Evolutionary conservation across 305 asterid genomes (phyloP).

Genomic region (Rubia balearica): DNA sequence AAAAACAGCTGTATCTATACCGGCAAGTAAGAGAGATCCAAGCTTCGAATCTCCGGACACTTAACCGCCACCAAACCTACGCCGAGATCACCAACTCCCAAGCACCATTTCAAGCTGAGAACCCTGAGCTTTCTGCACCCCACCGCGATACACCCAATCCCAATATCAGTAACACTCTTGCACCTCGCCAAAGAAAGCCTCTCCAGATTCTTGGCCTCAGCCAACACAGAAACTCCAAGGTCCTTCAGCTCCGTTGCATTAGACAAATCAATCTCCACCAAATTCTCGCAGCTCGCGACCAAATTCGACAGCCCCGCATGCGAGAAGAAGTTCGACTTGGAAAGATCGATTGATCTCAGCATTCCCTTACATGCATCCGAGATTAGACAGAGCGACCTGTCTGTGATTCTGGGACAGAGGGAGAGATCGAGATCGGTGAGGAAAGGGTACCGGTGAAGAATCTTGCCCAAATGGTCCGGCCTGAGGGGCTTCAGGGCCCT

Average conservation of each 20-base stretch:
- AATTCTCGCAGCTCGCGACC: constrained; percentile 51
- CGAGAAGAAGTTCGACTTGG: constrained; percentile 53
- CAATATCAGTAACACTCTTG: constrained; percentile 68
- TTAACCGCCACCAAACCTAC: constrained; percentile 77
- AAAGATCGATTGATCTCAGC: constrained; percentile 46
- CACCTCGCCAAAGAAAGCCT: constrained; percentile 69
- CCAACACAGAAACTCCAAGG: constrained; percentile 55
- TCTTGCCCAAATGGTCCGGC: constrained; percentile 42
- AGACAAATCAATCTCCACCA: constrained; percentile 76
- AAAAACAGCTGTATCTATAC: constrained; percentile 25
- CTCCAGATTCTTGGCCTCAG: constrained; percentile 78
- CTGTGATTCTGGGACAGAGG: constrained; percentile 60
- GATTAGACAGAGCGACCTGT: constrained; percentile 36
- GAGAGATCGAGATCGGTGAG: constrained; percentile 62
- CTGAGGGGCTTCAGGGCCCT: constrained; percentile 51
- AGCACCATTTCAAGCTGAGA: constrained; percentile 79
- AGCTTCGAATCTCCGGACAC: constrained; percentile 61
- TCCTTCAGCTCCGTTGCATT: constrained; percentile 70
- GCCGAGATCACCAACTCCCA: constrained; percentile 83
- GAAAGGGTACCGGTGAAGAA: constrained; percentile 42
- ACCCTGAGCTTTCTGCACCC: constrained; percentile 74
- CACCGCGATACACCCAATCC: constrained; percentile 82
- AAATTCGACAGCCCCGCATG: constrained; percentile 57
- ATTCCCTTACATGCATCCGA: constrained; percentile 26
- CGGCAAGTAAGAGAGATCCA: constrained; percentile 87